Evolutionary conservation across 2,329 filamentous ascomycete genomes (phyloP).

Genomic region (Cryoendolithus antarcticus): DNA sequence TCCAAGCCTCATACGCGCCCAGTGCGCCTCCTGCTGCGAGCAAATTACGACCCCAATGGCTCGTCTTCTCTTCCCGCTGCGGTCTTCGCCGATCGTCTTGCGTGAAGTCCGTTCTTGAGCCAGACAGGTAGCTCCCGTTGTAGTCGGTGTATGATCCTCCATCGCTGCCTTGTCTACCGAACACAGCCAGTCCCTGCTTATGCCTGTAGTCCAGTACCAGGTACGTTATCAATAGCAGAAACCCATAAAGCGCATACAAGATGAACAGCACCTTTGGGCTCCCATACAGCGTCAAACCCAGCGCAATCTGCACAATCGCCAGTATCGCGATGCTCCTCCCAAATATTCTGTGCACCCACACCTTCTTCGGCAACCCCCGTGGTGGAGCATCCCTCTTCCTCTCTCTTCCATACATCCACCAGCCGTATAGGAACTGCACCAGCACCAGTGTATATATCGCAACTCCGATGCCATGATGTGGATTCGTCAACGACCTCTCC

Average conservation of each 20-base stretch:
- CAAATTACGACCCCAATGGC: constrained; percentile 28
- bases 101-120: constrained; percentile 45
- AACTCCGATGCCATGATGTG: constrained; percentile 73
- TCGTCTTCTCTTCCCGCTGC: constrained; percentile 9
- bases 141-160: constrained; percentile 17
- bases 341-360: constrained; percentile 69
- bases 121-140: constrained; percentile 25
- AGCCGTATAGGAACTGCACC: constrained; percentile 58
- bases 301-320: constrained; percentile 73
- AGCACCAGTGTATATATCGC: constrained; percentile 64
- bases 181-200: constrained; percentile 11
- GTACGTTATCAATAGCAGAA: constrained; percentile 59
- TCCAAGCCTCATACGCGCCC: constrained; percentile 45
- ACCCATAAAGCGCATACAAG: constrained; percentile 68
- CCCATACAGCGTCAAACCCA: constrained; percentile 84
- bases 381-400: constrained; percentile 33
- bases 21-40: constrained; percentile 43
- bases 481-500: constrained; percentile 59
- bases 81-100: constrained; percentile 28
- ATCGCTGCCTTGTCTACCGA: constrained; percentile 6
- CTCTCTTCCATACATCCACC: constrained; percentile 46
- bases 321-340: constrained; percentile 68
- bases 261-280: constrained; percentile 79
- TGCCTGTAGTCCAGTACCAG: constrained; percentile 68
- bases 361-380: constrained; percentile 41